A percentile compares a stretch with the other conserved stretches of the same genome.
Evolutionary conservation across 2,329 filamentous ascomycete genomes (phyloP).

Genomic region (Chalara sp.): DNA sequence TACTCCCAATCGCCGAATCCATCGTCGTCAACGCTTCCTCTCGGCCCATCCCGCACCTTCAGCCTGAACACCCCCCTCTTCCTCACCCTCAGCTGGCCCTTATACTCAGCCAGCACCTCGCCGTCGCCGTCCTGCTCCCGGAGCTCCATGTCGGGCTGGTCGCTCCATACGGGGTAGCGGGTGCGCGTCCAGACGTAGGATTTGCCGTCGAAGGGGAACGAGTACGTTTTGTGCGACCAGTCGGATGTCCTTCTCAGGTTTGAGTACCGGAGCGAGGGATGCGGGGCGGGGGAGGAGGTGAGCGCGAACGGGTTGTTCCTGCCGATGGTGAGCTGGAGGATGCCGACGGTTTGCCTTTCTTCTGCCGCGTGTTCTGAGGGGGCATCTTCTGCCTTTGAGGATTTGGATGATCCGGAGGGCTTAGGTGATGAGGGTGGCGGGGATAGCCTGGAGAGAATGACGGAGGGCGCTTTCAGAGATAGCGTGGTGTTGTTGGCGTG

Average conservation of each 20-base stretch:
- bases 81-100: neutral
- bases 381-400: neutral
- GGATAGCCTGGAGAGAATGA: neutral
- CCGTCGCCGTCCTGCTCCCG: neutral
- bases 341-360: neutral
- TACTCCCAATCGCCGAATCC: too few species aligned
- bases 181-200: constrained; percentile 9
- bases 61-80: neutral
- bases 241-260: constrained; percentile 3
- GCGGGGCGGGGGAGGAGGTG: too few species aligned
- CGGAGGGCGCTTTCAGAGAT: constrained; percentile 5
- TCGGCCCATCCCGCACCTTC: too few species aligned
- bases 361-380: neutral
- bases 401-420: too few species aligned
- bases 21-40: too few species aligned
- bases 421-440: too few species aligned
- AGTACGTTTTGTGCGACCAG: constrained; percentile 8
- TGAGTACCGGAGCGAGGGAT: too few species aligned
- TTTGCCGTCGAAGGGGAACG: constrained; percentile 8
- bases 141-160: constrained; percentile 13
- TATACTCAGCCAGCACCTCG: too few species aligned
- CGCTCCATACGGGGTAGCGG: neutral
- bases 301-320: too few species aligned
- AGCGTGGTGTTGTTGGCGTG: constrained; percentile 2
- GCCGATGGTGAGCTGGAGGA: neutral